Conservation (phyloP, 371 early-diverging fungal genomes). For the Rhizomucor miehei region DNA sequence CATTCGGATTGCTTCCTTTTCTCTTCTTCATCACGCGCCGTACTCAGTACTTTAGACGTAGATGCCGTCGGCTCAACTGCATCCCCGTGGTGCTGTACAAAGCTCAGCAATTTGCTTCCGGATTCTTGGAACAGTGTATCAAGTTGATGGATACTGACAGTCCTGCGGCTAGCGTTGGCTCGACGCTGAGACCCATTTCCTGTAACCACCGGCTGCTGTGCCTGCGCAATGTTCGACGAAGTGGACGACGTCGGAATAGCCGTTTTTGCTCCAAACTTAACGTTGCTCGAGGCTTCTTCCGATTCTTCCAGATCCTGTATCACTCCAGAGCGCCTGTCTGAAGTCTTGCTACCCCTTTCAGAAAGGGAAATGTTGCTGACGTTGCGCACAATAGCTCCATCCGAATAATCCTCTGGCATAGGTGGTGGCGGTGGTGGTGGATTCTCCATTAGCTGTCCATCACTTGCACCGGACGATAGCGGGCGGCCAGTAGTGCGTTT, state of each 20-base stretch:
- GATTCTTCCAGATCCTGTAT: conserved; percentile 19
- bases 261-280: conserved; percentile 37
- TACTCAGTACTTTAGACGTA: background rate
- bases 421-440: background rate
- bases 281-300: conserved; percentile 6
- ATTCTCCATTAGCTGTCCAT: conserved; percentile 20
- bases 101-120: conserved; percentile 38
- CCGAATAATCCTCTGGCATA: too few relatives aligned
- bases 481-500: conserved; percentile 20
- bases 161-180: conserved; percentile 22
- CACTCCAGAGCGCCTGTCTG: conserved; percentile 30
- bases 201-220: conserved; percentile 17
- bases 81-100: conserved; percentile 33
- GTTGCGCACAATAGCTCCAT: conserved; percentile 17
- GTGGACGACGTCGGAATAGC: conserved; percentile 30
- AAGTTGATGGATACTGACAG: conserved; percentile 46
- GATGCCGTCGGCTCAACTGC: conserved; percentile 1
- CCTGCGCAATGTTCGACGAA: conserved; percentile 23
- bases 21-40: conserved; percentile 8
- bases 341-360: conserved; percentile 30
- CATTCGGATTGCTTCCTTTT: conserved; percentile 19
- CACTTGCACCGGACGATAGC: conserved; percentile 25
- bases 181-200: conserved; percentile 6
- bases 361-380: conserved; percentile 34
- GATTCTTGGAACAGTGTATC: conserved; percentile 46